phyloP scores from a whole-genome alignment of 148 eudicot genomes.

The Camellia granthamiana region DNA sequence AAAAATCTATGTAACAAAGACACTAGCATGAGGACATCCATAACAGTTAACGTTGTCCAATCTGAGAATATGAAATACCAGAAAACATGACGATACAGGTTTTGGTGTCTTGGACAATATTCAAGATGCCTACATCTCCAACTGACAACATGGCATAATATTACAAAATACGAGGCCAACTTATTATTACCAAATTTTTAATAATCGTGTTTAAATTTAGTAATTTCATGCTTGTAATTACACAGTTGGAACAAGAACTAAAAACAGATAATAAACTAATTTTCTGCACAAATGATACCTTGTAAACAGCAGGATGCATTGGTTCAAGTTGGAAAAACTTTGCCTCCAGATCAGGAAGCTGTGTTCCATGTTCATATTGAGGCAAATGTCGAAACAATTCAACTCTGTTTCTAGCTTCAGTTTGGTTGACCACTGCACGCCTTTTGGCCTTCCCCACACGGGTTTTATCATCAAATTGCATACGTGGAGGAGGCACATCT shows the following conservation, averaged over 20 bases:
- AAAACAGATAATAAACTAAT: background rate
- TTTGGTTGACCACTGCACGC: slow-evolving; percentile 66
- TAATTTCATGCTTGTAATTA: background rate
- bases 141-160: background rate
- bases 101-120: background rate
- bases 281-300: slow-evolving; percentile 40
- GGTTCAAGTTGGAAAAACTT: slow-evolving; percentile 59
- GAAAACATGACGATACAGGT: background rate
- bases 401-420: slow-evolving; percentile 75
- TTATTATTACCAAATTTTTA: background rate
- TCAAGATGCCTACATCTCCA: slow-evolving; percentile 3
- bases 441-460: slow-evolving; percentile 85
- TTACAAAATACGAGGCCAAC: background rate
- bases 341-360: slow-evolving; percentile 66
- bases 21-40: background rate
- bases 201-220: background rate
- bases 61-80: background rate
- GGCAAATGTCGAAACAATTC: slow-evolving; percentile 88
- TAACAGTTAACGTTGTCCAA: background rate
- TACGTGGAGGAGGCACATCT: slow-evolving; percentile 74
- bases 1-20: background rate
- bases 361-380: slow-evolving; percentile 82
- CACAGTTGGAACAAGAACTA: background rate
- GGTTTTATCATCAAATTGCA: slow-evolving; percentile 86
- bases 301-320: slow-evolving; percentile 87